These are phyloP conservation scores for Sporothrix humicola DNA, from an alignment of 2,329 filamentous ascomycete genomes.

Conservation along the genomic window DNA sequence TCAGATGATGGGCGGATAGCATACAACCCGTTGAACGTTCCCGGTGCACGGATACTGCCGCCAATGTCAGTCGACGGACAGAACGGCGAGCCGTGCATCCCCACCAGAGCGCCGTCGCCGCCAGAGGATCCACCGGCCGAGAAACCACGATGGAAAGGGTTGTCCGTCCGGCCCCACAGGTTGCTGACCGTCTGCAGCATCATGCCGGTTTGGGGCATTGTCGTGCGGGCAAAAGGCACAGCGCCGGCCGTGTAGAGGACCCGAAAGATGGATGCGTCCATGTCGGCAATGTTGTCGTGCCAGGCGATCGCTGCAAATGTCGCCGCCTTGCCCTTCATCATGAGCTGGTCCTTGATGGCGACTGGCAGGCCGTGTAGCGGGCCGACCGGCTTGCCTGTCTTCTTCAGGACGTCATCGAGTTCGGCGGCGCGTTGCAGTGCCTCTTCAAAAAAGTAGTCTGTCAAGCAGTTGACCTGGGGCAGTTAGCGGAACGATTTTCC, in stretches of 20 bases:
- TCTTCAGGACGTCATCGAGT: slow-evolving; percentile 44
- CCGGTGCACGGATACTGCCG: slow-evolving; percentile 40
- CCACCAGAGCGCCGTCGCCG: slow-evolving; percentile 47
- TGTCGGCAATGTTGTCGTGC: slow-evolving; percentile 34
- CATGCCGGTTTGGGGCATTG: slow-evolving; percentile 41
- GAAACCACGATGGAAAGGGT: slow-evolving; percentile 46
- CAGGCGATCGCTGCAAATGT: slow-evolving; percentile 21
- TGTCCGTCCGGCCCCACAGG: slow-evolving; percentile 46
- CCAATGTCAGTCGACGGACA: slow-evolving; percentile 49
- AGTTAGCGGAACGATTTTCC: too few relatives aligned
- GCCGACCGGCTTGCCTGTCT: slow-evolving; percentile 44
- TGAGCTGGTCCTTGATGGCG: slow-evolving; percentile 47
- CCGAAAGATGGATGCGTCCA: slow-evolving; percentile 38
- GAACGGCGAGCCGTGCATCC: slow-evolving; percentile 45
- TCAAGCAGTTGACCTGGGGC: slow-evolving; percentile 50
- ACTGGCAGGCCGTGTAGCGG: slow-evolving; percentile 54
- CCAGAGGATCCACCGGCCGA: slow-evolving; percentile 48
- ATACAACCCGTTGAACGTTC: slow-evolving; percentile 45
- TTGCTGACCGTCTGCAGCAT: slow-evolving; percentile 46
- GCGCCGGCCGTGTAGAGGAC: slow-evolving; percentile 40
- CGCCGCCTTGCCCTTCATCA: slow-evolving; percentile 32
- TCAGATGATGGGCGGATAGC: slow-evolving; percentile 40
- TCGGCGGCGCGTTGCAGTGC: slow-evolving; percentile 44
- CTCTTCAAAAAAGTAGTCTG: slow-evolving; percentile 48
- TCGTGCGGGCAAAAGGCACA: slow-evolving; percentile 41